A percentile compares a stretch with the other conserved stretches of the same genome.
Evolutionary conservation across 2,329 filamentous ascomycete genomes (phyloP).

Genomic region (Aspergillus persii): DNA sequence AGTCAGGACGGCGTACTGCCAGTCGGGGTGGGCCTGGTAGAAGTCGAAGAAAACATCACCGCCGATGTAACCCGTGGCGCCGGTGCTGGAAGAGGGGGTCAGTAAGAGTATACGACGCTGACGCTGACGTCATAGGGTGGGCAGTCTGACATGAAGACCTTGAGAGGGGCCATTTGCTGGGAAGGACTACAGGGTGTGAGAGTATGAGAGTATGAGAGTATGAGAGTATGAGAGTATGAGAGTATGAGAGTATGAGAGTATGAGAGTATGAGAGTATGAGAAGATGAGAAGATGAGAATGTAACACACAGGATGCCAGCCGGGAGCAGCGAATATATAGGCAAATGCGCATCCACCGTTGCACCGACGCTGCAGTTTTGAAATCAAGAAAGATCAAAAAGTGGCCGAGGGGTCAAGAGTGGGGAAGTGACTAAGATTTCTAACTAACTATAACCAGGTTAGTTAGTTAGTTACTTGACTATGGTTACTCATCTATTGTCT

Average conservation of each 20-base stretch:
- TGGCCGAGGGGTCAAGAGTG: conserved; percentile 11
- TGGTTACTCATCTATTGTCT: too few species aligned
- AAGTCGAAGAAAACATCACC: conserved; percentile 52
- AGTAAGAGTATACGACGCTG: neutral
- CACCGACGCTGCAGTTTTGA: conserved; percentile 20
- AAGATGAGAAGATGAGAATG: neutral
- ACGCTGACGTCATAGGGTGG: conserved; percentile 6
- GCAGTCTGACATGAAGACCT: conserved; percentile 33
- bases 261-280: neutral
- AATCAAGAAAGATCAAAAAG: conserved; percentile 18
- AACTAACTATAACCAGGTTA: too few species aligned
- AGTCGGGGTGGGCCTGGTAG: conserved; percentile 47
- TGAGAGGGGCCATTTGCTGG: conserved; percentile 26
- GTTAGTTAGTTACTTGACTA: too few species aligned
- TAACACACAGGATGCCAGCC: neutral
- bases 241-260: neutral
- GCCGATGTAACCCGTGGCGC: conserved; percentile 54
- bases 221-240: neutral
- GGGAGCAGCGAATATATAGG: conserved; percentile 1
- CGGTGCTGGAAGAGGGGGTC: conserved; percentile 40
- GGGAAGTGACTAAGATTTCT: neutral
- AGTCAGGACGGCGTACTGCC: conserved; percentile 45
- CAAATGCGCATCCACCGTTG: neutral
- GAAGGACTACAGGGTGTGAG: neutral
- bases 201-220: neutral